Evolutionary conservation across 1,284 basidiomycete species (phyloP), one percentile per base, ranked within the genome.

Genomic region (Trametes sp.): DNA sequence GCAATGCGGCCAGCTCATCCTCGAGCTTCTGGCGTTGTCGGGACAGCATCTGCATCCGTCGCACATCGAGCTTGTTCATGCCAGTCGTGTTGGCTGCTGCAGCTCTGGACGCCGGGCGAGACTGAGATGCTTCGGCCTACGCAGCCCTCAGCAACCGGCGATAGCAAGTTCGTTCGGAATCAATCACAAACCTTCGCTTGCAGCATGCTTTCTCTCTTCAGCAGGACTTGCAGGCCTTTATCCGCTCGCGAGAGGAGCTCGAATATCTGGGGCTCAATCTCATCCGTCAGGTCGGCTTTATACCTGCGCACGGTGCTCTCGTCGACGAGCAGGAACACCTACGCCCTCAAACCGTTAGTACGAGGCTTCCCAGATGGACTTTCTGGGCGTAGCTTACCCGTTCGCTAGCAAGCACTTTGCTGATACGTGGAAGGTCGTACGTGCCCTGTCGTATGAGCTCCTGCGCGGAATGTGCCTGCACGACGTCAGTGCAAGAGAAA

Each of bases 251-350:
- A 81, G 26, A 92, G 82, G 23, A 93, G 82, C 66, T 92, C 90
- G 53, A 81, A 84, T 28, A 93, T 87, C 33, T 88, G 84, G n/a
- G 91, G 91, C 64, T 93, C 90, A 13, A 93, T 85, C 73, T 92
- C 90, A 57, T 91, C 89, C 1, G 84, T 85, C 23, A 93, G 79
- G 59, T 89, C 88, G 2, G 86, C 77, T 68, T 92, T 90, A 76
- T 92, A 92, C 75, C 78, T 81, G 57, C 82, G 81, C 24, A 92
- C 83, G 0, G 87, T 91, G 14, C 78, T 81, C 73, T 92, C 90
- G 64, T 88, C 85, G 2, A 91, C 80, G 24, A 93, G 82, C 9
- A 89, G 75, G 70, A 90, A 93, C 0, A 91, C 85, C 90, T 93
- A 24, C 13, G 26, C 10, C 29, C 21, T 16, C 35, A n/a, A 2